Conservation (phyloP, 768 basidiomycete genomes). For the Leccinum variicolor region DNA sequence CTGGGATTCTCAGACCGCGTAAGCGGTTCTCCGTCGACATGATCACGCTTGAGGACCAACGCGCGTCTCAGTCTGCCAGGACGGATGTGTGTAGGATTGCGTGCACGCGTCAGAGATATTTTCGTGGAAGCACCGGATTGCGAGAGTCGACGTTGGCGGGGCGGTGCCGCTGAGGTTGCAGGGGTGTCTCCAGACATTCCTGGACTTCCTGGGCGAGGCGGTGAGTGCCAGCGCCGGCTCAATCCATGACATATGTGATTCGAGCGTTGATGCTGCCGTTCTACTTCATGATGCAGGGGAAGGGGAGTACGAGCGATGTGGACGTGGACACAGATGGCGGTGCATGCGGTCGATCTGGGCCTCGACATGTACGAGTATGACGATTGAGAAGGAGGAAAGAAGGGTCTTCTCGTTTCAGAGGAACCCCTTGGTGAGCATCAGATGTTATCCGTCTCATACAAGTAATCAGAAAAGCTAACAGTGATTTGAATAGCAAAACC, state of each 20-base stretch:
- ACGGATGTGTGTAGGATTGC: constrained; percentile 42
- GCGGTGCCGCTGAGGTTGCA: constrained; percentile 31
- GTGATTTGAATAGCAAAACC: too few relatives aligned
- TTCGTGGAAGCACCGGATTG: constrained; percentile 60
- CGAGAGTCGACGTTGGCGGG: constrained; percentile 48
- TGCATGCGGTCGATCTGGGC: constrained; percentile 23
- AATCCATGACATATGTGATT: not conserved
- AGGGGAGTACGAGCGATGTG: constrained; percentile 9
- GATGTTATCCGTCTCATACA: too few relatives aligned
- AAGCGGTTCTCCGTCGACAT: constrained; percentile 19
- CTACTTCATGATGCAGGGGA: not conserved
- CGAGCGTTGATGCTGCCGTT: not conserved
- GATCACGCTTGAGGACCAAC: not conserved
- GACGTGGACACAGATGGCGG: constrained; percentile 6
- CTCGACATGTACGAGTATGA: constrained; percentile 29
- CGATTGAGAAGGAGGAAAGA: constrained; percentile 6
- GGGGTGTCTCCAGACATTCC: constrained; percentile 59
- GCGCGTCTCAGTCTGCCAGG: constrained; percentile 19
- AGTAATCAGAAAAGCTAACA: too few relatives aligned
- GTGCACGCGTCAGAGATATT: constrained; percentile 55
- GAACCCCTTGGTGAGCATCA: not conserved
- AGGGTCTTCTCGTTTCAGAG: not conserved
- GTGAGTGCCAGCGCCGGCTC: not conserved
- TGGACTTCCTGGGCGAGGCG: constrained; percentile 51
- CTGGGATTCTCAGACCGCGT: constrained; percentile 25